A percentile compares a stretch with the other conserved stretches of the same genome.
phyloP scores from a whole-genome alignment of 345 rosid genomes.

The Citropsis articulata region DNA sequence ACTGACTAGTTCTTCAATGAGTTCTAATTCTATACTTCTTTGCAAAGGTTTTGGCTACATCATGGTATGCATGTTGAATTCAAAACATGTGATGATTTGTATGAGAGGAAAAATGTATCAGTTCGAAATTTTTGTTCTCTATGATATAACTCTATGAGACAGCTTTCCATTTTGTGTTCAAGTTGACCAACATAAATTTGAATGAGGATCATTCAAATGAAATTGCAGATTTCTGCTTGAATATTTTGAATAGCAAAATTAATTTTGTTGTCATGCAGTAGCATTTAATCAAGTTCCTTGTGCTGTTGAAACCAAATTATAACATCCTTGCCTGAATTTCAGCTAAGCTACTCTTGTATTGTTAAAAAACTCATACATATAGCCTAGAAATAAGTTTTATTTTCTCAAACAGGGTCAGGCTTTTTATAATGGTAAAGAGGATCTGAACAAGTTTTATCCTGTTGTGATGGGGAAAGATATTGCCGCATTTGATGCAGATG shows the following conservation, averaged over 20 bases:
- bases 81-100: background rate
- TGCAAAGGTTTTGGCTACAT: background rate
- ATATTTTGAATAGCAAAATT: background rate
- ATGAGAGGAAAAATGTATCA: background rate
- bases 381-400: background rate
- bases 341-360: background rate
- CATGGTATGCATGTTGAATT: background rate
- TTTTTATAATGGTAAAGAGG: conserved; percentile 33
- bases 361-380: background rate
- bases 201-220: background rate
- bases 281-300: background rate
- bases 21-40: background rate
- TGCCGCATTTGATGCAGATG: conserved; percentile 30
- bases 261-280: background rate
- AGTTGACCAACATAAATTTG: background rate
- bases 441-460: conserved; percentile 34
- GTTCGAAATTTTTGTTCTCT: background rate
- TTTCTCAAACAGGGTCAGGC: conserved; percentile 48
- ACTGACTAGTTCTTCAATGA: background rate
- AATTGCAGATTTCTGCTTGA: background rate
- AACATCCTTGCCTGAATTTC: background rate
- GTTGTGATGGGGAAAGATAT: conserved; percentile 47
- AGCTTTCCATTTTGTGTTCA: background rate
- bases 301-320: background rate
- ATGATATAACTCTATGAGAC: background rate